Evolutionary conservation across 2,329 filamentous ascomycete species (phyloP).

Genomic region (Plectosphaerella plurivora): DNA sequence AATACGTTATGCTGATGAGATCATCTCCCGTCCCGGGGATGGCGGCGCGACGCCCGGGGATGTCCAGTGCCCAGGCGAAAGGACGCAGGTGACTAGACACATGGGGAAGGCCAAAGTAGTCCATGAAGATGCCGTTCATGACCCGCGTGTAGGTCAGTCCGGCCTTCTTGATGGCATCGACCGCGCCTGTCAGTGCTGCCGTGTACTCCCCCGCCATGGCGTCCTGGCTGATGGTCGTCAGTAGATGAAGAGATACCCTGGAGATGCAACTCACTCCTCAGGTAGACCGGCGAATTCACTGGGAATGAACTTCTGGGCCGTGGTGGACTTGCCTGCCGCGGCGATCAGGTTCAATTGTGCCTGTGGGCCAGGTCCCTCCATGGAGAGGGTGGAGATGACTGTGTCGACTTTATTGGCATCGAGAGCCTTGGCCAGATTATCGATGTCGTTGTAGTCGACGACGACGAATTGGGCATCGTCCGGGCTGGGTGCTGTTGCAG

Average conservation of each 20-base stretch:
- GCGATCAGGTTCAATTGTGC: background rate
- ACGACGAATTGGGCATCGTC: constrained; percentile 10
- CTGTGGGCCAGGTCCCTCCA: background rate
- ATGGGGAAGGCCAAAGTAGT: constrained; percentile 20
- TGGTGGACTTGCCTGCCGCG: background rate
- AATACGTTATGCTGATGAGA: constrained; percentile 2
- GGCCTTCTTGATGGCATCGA: background rate
- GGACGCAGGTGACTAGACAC: constrained; percentile 18
- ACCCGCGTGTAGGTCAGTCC: constrained; percentile 1
- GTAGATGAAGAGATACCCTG: no score
- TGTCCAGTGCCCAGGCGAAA: background rate
- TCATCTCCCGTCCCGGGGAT: constrained; percentile 7
- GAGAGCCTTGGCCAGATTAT: constrained; percentile 14
- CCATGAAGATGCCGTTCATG: constrained; percentile 16
- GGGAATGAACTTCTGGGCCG: background rate
- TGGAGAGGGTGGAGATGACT: constrained; percentile 30
- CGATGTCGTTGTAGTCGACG: constrained; percentile 21
- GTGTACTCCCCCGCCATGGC: no score
- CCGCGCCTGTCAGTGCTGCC: no score
- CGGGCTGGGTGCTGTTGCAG: background rate
- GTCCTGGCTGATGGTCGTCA: no score
- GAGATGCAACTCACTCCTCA: background rate
- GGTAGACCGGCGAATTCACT: background rate
- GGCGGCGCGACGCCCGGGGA: background rate
- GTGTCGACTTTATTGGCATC: constrained; percentile 34